phyloP scores from a whole-genome alignment of 176 grass and related monocot species.

The Juncus inflexus region DNA sequence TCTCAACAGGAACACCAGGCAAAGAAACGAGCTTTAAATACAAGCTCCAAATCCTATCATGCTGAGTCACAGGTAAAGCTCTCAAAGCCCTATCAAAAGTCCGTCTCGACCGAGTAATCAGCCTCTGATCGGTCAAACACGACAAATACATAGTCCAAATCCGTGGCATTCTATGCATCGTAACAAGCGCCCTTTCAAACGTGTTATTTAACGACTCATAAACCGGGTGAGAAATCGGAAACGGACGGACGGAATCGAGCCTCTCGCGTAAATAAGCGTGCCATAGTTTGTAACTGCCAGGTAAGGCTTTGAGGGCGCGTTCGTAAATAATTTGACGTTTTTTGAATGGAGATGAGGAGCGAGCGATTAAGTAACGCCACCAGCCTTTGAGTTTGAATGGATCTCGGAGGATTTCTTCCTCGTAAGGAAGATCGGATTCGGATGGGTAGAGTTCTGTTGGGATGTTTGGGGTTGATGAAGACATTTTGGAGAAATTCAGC shows the following conservation, averaged over 20 bases:
- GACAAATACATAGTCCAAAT: conserved; percentile 60
- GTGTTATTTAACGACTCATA: conserved; percentile 38
- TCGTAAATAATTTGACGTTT: conserved; percentile 51
- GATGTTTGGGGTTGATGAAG: no score
- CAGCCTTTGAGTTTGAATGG: conserved; percentile 48
- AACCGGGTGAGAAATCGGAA: conserved; percentile 29
- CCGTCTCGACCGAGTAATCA: conserved; percentile 44
- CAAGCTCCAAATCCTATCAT: conserved; percentile 53
- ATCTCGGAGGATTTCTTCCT: conserved; percentile 57
- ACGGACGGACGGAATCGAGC: conserved; percentile 29
- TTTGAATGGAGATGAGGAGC: conserved; percentile 27
- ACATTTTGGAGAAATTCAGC: no score
- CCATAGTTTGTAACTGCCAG: conserved; percentile 74
- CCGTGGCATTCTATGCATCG: conserved; percentile 72
- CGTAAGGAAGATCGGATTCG: conserved; percentile 38
- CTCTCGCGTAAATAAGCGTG: conserved; percentile 68
- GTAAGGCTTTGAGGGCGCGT: conserved; percentile 54
- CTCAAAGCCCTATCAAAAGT: conserved; percentile 52
- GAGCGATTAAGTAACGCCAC: conserved; percentile 54
- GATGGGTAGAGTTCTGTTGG: conserved; percentile 5
- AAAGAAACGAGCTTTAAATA: conserved; percentile 46
- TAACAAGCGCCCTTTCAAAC: conserved; percentile 57
- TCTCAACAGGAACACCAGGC: conserved; percentile 39
- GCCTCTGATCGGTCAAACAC: conserved; percentile 42
- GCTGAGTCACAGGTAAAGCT: conserved; percentile 53